Percentiles rank a stretch among this genome's conserved stretches.
Conservation (phyloP, 2,329 filamentous ascomycete genomes). For the Aspergillus quadrilineatus region DNA sequence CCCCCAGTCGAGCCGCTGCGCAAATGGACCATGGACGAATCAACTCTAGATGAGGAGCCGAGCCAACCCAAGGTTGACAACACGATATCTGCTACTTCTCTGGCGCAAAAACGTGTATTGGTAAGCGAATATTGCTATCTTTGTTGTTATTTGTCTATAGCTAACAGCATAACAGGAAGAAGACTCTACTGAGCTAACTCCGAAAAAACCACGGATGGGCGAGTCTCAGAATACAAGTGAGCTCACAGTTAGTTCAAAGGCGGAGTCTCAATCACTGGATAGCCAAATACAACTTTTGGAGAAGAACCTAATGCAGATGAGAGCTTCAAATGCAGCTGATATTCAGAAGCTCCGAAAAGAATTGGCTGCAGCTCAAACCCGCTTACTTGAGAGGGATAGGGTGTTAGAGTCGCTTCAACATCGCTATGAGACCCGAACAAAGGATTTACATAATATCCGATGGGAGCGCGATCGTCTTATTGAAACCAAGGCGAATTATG, state of each 20-base stretch:
- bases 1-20: conserved; percentile 39
- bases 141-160: background rate
- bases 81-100: background rate
- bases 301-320: conserved; percentile 32
- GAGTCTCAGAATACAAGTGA: conserved; percentile 38
- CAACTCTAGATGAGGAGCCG: conserved; percentile 11
- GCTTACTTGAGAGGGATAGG: conserved; percentile 34
- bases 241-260: conserved; percentile 35
- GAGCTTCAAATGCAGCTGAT: conserved; percentile 31
- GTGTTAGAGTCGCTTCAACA: conserved; percentile 40
- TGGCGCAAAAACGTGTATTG: conserved; percentile 31
- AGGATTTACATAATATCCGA: conserved; percentile 38
- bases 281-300: conserved; percentile 30
- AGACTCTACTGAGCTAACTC: conserved; percentile 27
- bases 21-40: conserved; percentile 30
- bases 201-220: conserved; percentile 42
- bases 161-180: conserved; percentile 32
- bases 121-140: conserved; percentile 24
- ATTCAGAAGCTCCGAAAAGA: conserved; percentile 31
- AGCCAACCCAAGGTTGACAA: conserved; percentile 1
- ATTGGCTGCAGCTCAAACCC: conserved; percentile 27
- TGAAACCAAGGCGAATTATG: conserved; percentile 29
- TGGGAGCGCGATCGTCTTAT: conserved; percentile 36
- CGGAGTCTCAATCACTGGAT: conserved; percentile 32
- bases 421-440: conserved; percentile 45